These are phyloP conservation scores for Capronia epimyces DNA, from an alignment of 2,329 filamentous ascomycete genomes.

Conservation along the genomic window DNA sequence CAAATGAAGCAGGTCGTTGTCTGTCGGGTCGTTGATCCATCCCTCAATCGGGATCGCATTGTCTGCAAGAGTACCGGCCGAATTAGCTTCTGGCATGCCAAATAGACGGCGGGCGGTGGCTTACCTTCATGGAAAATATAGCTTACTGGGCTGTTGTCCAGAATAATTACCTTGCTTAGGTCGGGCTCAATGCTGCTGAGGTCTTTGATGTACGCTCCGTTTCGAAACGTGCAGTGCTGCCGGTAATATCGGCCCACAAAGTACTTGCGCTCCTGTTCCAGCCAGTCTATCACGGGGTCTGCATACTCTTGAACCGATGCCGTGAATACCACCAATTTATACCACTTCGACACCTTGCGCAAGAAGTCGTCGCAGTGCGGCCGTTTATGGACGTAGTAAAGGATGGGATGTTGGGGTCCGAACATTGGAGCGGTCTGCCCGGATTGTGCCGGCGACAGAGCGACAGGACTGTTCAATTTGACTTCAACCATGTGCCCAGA, in stretches of 20 bases:
- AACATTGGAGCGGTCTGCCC: conserved; percentile 41
- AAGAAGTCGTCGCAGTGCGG: conserved; percentile 96
- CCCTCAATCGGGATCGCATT: conserved; percentile 98
- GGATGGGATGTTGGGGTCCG: conserved; percentile 86
- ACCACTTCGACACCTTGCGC: conserved; percentile 94
- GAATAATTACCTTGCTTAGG: conserved; percentile 94
- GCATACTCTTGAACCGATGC: conserved; percentile 98
- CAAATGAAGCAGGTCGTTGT: conserved; percentile 88
- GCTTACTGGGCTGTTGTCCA: conserved; percentile 96
- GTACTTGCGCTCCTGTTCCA: conserved; percentile 93
- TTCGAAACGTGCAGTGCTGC: conserved; percentile 92
- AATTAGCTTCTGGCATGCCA: conserved; percentile 20
- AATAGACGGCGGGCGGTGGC: conserved; percentile 29
- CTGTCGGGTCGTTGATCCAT: conserved; percentile 98
- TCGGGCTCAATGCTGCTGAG: conserved; percentile 93
- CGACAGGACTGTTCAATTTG: conserved; percentile 69
- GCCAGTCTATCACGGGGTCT: conserved; percentile 97
- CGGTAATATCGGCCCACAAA: conserved; percentile 91
- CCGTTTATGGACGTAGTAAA: conserved; percentile 98
- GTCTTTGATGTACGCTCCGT: conserved; percentile 97
- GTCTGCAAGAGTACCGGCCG: conserved; percentile 58
- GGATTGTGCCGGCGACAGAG: conserved; percentile 45
- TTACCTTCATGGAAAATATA: conserved; percentile 97
- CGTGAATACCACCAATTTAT: conserved; percentile 93
- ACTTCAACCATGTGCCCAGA: conserved; percentile 99